These are phyloP conservation scores for Uronychia binucleata DNA, from an alignment of 73 alveolate genomes.

Conservation along the genomic window DNA sequence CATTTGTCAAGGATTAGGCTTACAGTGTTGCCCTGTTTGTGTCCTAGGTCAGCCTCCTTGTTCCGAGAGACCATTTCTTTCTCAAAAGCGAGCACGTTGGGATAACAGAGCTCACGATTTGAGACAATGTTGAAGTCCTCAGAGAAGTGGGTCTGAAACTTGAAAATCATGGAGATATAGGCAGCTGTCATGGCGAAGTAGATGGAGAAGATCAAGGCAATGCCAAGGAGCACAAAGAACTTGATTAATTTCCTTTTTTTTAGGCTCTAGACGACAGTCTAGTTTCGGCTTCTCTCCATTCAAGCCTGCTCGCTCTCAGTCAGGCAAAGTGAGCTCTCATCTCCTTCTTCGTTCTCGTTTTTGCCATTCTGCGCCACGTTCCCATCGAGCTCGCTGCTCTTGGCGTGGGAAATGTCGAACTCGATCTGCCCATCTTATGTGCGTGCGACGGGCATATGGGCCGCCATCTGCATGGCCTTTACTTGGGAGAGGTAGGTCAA, in stretches of 20 bases:
- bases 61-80: conserved; percentile 45
- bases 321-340: background rate
- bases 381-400: conserved; percentile 16
- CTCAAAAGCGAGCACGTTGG: conserved; percentile 5
- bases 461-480: conserved; percentile 1
- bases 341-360: conserved; percentile 4
- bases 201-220: conserved; percentile 19
- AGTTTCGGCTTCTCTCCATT: conserved; percentile 1
- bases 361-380: conserved; percentile 17
- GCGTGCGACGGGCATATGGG: conserved; percentile 4
- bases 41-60: background rate
- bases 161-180: conserved; percentile 29
- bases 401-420: conserved; percentile 10
- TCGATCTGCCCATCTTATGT: background rate
- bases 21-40: background rate
- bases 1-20: background rate
- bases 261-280: background rate
- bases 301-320: conserved; percentile 23
- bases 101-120: conserved; percentile 20
- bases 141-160: conserved; percentile 26
- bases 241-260: conserved; percentile 21
- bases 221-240: background rate
- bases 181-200: conserved; percentile 31
- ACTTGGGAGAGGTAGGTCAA: conserved; percentile 1
- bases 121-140: conserved; percentile 23